phyloP scores from a whole-genome alignment of 202 grass and related monocot genomes.

The Miscanthus sacchariflorus region DNA sequence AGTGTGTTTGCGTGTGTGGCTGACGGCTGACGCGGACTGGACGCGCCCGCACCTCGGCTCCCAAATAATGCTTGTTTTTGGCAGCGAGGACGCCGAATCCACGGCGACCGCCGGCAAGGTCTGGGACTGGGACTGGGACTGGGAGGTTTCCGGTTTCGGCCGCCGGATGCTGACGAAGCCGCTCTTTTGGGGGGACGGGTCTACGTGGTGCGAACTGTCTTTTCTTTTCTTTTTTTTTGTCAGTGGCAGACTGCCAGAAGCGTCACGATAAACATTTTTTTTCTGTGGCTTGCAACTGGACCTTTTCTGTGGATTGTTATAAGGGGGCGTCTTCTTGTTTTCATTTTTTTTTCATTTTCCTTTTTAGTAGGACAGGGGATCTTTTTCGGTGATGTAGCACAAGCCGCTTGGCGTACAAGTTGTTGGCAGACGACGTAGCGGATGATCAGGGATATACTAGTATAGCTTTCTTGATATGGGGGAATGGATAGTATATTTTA shows the following conservation, averaged over 20 bases:
- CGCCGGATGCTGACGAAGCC: not conserved
- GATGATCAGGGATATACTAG: not conserved
- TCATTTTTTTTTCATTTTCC: not conserved
- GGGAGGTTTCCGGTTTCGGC: slow-evolving; percentile 31
- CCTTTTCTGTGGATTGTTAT: not conserved
- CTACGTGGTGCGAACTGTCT: not conserved
- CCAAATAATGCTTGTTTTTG: slow-evolving; percentile 22
- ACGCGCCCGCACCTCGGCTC: not conserved
- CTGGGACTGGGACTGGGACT: not conserved
- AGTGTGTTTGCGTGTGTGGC: not conserved
- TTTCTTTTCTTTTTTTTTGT: too few species aligned
- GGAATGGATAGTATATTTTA: too few species aligned
- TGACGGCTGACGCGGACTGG: not conserved
- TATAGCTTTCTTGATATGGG: not conserved
- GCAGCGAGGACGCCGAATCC: not conserved
- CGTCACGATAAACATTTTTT: not conserved
- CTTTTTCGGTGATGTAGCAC: not conserved
- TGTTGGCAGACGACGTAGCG: not conserved
- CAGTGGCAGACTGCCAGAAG: too few species aligned
- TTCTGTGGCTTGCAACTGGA: not conserved
- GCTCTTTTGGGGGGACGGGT: not conserved
- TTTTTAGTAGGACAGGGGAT: not conserved
- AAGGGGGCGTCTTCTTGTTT: not conserved
- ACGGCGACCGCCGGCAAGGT: not conserved
- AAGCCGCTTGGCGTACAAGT: not conserved